Base-by-base conservation (phyloP, 441 rosid genomes). In the Erodium moschatum region DNA sequence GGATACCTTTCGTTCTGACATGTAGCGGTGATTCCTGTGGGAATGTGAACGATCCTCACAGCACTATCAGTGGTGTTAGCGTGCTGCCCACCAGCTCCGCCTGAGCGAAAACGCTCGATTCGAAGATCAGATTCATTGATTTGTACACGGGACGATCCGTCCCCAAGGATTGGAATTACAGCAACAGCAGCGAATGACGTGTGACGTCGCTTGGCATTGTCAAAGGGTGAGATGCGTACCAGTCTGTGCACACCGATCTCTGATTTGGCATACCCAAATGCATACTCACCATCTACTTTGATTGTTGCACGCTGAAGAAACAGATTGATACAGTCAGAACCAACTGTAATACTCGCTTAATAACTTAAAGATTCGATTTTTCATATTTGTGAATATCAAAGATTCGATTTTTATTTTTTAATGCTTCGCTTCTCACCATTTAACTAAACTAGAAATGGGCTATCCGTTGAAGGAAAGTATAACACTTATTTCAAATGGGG, bases 181-280 rank as follows among this genome's bases (percentile, higher is more conserved):
- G 98, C 98, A 75, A 94, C 98, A 15, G 97, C 98, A 27, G 98
- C 97, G 78, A 94, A 94, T 10, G 97, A 91, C 74, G 98, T 91
- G 79, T 91, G 98, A 68, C 97, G 84, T 29, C 91, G 87, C 74
- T 94, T 91, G 66, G 85, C 87, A 68, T 92, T 86, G 80, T 91
- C 97, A 40, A 91, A 94, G 10, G 97, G 98, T 6, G 97, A 94
- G 80, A 94, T 88, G 12, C 98, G 89, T 10, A 94, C 97, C 75
- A 94, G 82, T 77, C 98, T 84, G 78, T 94, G 98, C 75, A 88
- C 97, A 70, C 99, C 99, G 66, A 91, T 86, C 83, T 94, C 98
- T 76, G 97, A 90, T 82, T 94, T 91, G 69, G 97, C 97, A 9
- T 94, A 91, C 69, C 99, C 99, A 83, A 88, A 91, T 24, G 97